Evolutionary conservation across 345 rosid genomes (phyloP).

Genomic region (Psidium friedrichsthalianum): DNA sequence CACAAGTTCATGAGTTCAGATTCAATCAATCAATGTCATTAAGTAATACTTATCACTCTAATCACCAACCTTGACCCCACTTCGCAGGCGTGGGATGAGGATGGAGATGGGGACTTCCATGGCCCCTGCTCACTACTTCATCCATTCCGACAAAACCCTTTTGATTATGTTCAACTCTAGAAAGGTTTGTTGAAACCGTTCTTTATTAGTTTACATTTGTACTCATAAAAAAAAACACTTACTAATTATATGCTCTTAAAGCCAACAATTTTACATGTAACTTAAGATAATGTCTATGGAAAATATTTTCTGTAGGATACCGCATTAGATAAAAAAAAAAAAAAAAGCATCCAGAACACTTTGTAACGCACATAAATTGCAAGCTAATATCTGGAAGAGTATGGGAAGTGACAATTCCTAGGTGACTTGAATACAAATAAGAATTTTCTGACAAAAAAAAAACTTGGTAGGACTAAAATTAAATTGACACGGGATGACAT

Average conservation of each 20-base stretch:
- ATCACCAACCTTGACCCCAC: neutral
- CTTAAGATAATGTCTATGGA: neutral
- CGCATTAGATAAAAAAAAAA: neutral
- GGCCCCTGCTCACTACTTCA: accelerated
- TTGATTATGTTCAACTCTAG: neutral
- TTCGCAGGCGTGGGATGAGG: neutral
- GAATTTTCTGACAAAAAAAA: neutral
- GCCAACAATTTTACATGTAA: neutral
- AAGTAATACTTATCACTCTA: no score
- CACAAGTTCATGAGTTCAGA: neutral
- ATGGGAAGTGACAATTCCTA: neutral
- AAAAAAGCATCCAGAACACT: neutral
- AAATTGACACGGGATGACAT: neutral
- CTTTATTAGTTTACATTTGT: neutral
- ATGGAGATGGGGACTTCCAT: neutral
- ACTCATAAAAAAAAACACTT: neutral
- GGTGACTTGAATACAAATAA: neutral
- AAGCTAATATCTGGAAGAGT: neutral
- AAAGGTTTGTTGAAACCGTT: neutral
- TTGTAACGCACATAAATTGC: neutral
- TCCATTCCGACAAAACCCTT: neutral
- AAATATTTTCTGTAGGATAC: neutral
- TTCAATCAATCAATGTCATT: neutral
- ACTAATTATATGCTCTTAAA: neutral
- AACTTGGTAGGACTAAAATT: neutral